Evolutionary conservation across 2,329 filamentous ascomycete species (phyloP).

Genomic region (Colletotrichum echinochloae): DNA sequence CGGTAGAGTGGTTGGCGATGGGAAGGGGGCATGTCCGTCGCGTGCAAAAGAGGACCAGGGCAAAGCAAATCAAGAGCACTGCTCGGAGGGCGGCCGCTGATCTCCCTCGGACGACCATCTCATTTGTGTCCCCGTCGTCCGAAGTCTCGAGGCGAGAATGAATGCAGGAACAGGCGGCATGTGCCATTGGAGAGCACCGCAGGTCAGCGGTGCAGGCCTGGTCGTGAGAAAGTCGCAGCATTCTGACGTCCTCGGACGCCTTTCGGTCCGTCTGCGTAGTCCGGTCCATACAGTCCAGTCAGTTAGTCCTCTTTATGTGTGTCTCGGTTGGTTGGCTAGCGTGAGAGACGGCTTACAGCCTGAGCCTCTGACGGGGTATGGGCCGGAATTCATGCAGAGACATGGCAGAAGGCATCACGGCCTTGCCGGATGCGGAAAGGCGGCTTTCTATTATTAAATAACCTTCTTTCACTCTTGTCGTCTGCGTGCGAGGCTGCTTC

Average conservation of each 20-base stretch:
- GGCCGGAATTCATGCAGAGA: constrained; percentile 15
- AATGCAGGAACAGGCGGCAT: constrained; percentile 25
- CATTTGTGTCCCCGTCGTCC: neutral
- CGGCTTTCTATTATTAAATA: constrained; percentile 41
- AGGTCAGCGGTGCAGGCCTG: constrained; percentile 20
- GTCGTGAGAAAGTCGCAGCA: constrained; percentile 8
- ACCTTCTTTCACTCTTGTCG: constrained; percentile 38
- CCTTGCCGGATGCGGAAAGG: constrained; percentile 34
- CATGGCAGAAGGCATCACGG: constrained; percentile 25
- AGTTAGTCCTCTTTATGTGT: constrained; percentile 13
- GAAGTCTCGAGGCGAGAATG: constrained; percentile 5
- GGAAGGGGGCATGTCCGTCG: neutral
- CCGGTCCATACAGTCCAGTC: constrained; percentile 22
- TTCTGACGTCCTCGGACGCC: constrained; percentile 22
- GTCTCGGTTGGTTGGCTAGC: constrained; percentile 32
- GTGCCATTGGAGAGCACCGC: constrained; percentile 13
- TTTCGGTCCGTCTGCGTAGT: constrained; percentile 29
- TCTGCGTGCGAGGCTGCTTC: constrained; percentile 14
- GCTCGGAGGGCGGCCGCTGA: constrained; percentile 1
- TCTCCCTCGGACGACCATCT: neutral
- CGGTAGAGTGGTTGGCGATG: constrained; percentile 17
- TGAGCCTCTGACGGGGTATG: constrained; percentile 21
- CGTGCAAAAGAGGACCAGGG: neutral
- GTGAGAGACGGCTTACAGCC: constrained; percentile 2
- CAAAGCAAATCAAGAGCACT: neutral